Base-by-base conservation (phyloP, 2,329 filamentous ascomycete species). In the Microdochium paspali region DNA sequence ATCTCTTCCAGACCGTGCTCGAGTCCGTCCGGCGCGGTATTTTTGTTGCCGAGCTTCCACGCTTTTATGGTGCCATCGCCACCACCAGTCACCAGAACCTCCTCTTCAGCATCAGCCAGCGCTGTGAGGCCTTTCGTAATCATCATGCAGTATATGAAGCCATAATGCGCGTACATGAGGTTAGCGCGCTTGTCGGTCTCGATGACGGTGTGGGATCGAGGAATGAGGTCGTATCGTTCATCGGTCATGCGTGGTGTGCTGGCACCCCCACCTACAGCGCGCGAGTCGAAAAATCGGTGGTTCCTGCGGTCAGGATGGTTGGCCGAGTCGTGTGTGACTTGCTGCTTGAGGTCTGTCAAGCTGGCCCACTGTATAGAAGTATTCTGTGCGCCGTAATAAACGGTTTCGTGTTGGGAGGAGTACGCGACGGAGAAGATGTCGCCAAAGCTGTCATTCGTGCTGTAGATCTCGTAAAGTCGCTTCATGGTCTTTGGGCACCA, bases 381-480 rank as follows among this genome's bases (percentile, higher is more conserved):
- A 61, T 97, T 96, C 62, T 97, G 93, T 1, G 90, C 88, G 49
- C 93, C 93, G 40, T 95, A 79, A 63, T 95, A 97, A 3, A 95
- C 77, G 0, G 86, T 95, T 55, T 91, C 79, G 57, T 88, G 74
- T 54, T 82, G 77, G 6, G 81, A 70, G 3, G 90, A 95, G 65
- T 95, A 96, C 1, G 85, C 85, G n/a, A 95, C 84, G 56, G 89
- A 95, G 64, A 97, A 97, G 50, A 98, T 82, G 68, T 98, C 93
- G 50, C 93, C 93, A 35, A 95, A 62, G 25, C 87, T 87, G 57
- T 97, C 93, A 66, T 95, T 91, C 44, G 84, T 85, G 52, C 90
- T 94, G 71, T 95, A 95, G 51, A 97, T 87, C 53, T 93, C 89
- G 69, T 90, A 93, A 1, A 93, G 74, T 24, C 86, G 82, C 48